Conservation (phyloP, 305 asterid species). For the Lippia alba region DNA sequence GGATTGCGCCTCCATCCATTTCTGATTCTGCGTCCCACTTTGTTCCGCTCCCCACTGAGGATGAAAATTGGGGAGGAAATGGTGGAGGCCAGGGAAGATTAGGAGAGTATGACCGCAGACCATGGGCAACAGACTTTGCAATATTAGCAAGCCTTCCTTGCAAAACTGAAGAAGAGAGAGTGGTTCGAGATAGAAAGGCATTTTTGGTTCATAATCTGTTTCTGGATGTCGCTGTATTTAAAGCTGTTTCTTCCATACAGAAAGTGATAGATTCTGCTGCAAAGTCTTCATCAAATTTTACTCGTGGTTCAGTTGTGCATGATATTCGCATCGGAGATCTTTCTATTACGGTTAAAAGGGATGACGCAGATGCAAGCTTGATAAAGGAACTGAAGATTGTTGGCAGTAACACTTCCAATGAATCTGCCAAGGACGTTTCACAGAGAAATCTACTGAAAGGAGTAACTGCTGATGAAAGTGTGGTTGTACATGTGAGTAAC, state of each 20-base stretch:
- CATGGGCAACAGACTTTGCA: constrained; percentile 93
- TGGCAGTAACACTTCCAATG: constrained; percentile 46
- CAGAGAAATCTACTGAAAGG: constrained; percentile 91
- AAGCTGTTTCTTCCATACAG: constrained; percentile 88
- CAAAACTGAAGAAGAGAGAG: constrained; percentile 97
- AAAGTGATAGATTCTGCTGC: constrained; percentile 58
- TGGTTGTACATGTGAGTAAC: constrained; percentile 81
- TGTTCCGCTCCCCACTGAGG: constrained; percentile 81
- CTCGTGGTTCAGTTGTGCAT: constrained; percentile 65
- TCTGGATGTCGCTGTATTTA: constrained; percentile 81
- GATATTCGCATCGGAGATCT: constrained; percentile 82
- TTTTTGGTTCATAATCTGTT: constrained; percentile 97
- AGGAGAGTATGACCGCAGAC: constrained; percentile 83
- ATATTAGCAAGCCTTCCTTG: constrained; percentile 85
- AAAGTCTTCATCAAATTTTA: constrained; percentile 41
- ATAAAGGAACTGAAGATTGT: constrained; percentile 64
- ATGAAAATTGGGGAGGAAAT: constrained; percentile 93
- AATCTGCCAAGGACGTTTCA: constrained; percentile 64
- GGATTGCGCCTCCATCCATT: constrained; percentile 89
- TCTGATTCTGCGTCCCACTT: constrained; percentile 57
- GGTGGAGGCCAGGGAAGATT: constrained; percentile 96
- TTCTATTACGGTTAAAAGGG: constrained; percentile 70
- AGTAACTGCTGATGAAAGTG: constrained; percentile 96
- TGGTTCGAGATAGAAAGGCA: constrained; percentile 93
- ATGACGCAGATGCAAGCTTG: constrained; percentile 62